Evolutionary conservation across 75 land plant genomes (phyloP), one percentile per base, ranked within the genome.

Genomic region (Selaginella moellendorffii): DNA sequence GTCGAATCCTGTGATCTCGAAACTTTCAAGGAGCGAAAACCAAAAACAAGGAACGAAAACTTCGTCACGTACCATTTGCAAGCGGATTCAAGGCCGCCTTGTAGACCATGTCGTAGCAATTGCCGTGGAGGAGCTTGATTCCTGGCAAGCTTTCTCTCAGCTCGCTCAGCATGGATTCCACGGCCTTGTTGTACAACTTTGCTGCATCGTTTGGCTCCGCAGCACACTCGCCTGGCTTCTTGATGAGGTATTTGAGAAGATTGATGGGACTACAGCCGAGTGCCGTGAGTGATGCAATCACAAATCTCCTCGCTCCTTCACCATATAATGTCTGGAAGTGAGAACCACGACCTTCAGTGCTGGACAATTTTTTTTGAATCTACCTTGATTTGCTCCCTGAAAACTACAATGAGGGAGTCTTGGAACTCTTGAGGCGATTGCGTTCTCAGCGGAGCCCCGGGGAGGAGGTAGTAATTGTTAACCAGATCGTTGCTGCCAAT

Each of bases 401-500:
- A 56, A 2, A 21, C 9, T 56, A 8, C 5, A 19, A 56, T 56
- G 5, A 56, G 59, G n/a, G 59, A 56, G 25, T 56, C 23, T 24
- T 24, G 19, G n/a, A 56, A 56, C 59, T 56, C 17, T 19, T 56
- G 46, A 5, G 46, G 46, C 10, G 46, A 36, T 14, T 36, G 46
- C 14, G 5, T 36, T 36, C 46, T 36, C 46, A 36, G 46, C 10
- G 59, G 59, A 25, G 59, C 21, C 24, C 59, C 59, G 2, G 67
- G 67, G 0, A 24, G 2, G 24, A 27, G 18, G n/a, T 65, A 65
- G 58, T 65, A 65, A 29, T 51, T 65, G 28, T 46, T 20, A 0
- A 52, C 25, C 22, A 46, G 23, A 22, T 65, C 67, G 24, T 65
- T 65, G 60, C 67, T 65, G 21, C 62, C 67, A 10, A 26, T 12